Percentiles rank a stretch among this genome's conserved stretches.
Evolutionary conservation across 1,139 yeast species (phyloP).

Genomic region (Suhomyces choctaworum): DNA sequence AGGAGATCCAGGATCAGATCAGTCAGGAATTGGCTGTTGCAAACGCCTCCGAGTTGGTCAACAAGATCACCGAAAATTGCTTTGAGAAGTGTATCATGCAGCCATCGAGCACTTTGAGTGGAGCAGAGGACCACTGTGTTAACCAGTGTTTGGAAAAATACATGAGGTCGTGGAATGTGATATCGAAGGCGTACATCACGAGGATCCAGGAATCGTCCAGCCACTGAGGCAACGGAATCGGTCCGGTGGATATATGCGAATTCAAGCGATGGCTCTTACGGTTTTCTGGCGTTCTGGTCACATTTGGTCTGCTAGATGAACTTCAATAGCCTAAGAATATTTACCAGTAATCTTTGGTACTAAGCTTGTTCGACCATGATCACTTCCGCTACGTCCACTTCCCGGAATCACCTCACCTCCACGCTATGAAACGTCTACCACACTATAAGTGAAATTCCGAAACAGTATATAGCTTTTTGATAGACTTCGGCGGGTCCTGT

Average conservation of each 20-base stretch:
- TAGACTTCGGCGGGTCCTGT: too few relatives aligned
- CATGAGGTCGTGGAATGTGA: constrained; percentile 87
- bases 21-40: constrained; percentile 84
- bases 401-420: too few relatives aligned
- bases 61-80: constrained; percentile 86
- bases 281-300: too few relatives aligned
- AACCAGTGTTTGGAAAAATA: constrained; percentile 81
- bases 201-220: constrained; percentile 54
- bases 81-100: constrained; percentile 69
- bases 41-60: constrained; percentile 84
- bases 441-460: too few relatives aligned
- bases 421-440: too few relatives aligned
- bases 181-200: constrained; percentile 72
- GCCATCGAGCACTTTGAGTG: constrained; percentile 48
- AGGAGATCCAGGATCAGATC: constrained; percentile 69
- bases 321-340: too few relatives aligned
- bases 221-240: constrained; percentile 1
- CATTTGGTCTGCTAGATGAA: too few relatives aligned
- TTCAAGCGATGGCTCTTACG: not conserved
- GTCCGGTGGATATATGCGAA: not conserved
- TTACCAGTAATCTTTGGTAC: too few relatives aligned
- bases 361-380: too few relatives aligned
- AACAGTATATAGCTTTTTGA: too few relatives aligned
- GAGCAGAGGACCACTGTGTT: constrained; percentile 52
- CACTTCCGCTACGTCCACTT: too few relatives aligned